Percentiles rank a stretch among this genome's conserved stretches.
phyloP scores from a whole-genome alignment of 345 rosid species.

The Streptanthus diversifolius region DNA sequence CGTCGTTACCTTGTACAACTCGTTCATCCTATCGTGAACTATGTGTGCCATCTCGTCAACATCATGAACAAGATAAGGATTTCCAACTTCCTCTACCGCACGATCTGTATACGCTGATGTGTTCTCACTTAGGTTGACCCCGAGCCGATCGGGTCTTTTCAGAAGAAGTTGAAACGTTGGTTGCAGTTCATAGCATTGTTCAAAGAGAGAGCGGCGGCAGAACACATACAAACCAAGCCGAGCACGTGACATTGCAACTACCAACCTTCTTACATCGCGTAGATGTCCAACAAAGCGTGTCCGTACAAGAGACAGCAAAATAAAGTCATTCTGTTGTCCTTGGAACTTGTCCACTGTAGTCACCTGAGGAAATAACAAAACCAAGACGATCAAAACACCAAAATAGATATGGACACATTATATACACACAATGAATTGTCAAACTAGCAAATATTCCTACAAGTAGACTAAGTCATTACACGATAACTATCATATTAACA shows the following conservation, averaged over 20 bases:
- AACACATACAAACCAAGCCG: slow-evolving; percentile 87
- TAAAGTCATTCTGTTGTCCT: slow-evolving; percentile 96
- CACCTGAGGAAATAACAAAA: slow-evolving; percentile 46
- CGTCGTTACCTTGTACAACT: slow-evolving; percentile 57
- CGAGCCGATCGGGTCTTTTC: slow-evolving; percentile 77
- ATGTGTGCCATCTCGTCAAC: slow-evolving; percentile 75
- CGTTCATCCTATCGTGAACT: slow-evolving; percentile 51
- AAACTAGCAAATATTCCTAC: not conserved
- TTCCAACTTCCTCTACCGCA: slow-evolving; percentile 61
- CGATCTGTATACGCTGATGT: slow-evolving; percentile 65
- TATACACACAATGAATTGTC: not conserved
- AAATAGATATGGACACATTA: not conserved
- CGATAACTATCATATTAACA: not conserved
- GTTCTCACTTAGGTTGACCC: slow-evolving; percentile 59
- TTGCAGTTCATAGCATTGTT: slow-evolving; percentile 94
- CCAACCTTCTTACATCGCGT: slow-evolving; percentile 93
- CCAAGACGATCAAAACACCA: not conserved
- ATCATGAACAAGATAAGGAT: slow-evolving; percentile 54
- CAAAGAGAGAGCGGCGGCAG: slow-evolving; percentile 86
- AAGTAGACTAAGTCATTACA: not conserved
- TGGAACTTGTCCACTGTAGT: slow-evolving; percentile 98
- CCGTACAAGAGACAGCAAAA: slow-evolving; percentile 90
- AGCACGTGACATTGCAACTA: slow-evolving; percentile 99
- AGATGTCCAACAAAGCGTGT: slow-evolving; percentile 97
- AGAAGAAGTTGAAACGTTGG: slow-evolving; percentile 84